Base-by-base conservation (phyloP, 2,329 filamentous ascomycete genomes). In the Botrytis squamosa region DNA sequence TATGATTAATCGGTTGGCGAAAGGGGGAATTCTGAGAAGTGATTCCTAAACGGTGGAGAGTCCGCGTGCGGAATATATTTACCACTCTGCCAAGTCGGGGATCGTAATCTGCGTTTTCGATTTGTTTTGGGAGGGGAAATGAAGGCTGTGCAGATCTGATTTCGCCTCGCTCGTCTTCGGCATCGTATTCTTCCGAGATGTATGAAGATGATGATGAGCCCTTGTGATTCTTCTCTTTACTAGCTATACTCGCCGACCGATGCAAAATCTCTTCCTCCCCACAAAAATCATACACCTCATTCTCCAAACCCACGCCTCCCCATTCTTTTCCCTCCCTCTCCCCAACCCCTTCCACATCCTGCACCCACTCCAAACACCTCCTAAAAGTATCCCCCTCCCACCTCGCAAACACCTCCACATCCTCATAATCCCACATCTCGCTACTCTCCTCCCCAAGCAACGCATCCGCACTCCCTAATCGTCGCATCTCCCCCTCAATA, bases 1-100 rank as follows among this genome's bases (percentile, higher is more conserved):
- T 1, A n/a, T 25, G 6, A 25, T 25, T 8, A 4, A 14, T n/a
- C 1, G n/a, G 6, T 9, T 38, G 18, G 1, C 12, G 22, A 4
- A 40, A n/a, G 6, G 22, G 10, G 1, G 52, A 55, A 9, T 55
- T 6, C 4, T 18, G 25, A 29, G 16, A 3, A 3, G 5, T 16
- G 12, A 55, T 55, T 29, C 52, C 14, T 3, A 29, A 3, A 0
- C 52, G 52, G 16, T 29, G 14, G 14, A 55, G 52, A 6, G 12
- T n/a, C 1, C 52, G 52, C 6, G 52, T 29, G n/a, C 52, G 52
- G 49, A 52, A 52, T n/a, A 52, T 16, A 14, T 52, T 52, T 3
- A 52, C 49, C 3, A 52, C 25, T 52, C 49, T 52, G 12, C 49
- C 49, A 3, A 52, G 1, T 1, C 49, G 49, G 0, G 25, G 49